Base-by-base conservation (phyloP, 1,284 basidiomycete genomes). In the Cryptococcus sp. region DNA sequence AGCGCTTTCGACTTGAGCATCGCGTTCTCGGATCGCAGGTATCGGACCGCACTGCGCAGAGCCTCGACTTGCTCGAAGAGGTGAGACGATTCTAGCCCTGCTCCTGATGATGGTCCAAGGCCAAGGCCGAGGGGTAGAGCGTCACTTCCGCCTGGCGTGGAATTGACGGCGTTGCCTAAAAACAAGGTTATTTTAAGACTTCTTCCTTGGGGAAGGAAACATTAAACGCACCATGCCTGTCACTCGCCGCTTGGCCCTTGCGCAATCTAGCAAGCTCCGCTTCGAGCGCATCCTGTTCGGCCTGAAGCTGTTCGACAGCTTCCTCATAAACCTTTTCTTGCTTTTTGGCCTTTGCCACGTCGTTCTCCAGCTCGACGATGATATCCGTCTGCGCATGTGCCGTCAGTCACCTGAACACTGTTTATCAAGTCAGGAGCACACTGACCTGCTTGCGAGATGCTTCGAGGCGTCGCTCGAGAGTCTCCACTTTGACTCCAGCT, bases 401-500 rank as follows among this genome's bases (percentile, higher is more conserved):
- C 19, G 22, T 11, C 17, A 19, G 25, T 30, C 30, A 7, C 10
- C 40, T 40, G 46, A 35, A 42, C 42, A 4, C 4, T 27, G n/a
- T 39, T 2, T 0, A 3, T 4, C 0, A n/a, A 6, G 15, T 11
- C 22, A 3, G 30, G 3, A 16, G 8, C 3, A 27, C 17, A 58
- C 69, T 41, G 42, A 74, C 75, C 66, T 92, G 89, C 73, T 89
- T 91, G 82, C 92, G 93, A 60, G 87, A 88, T 1, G 86, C 84
- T 72, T 98, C 94, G 81, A 95, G 88, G 49, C 93, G 86, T 51
- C 92, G 86, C 72, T 95, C 91, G 83, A 99, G 89, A 8, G 95
- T 84, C 76, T 97, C 92, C 56, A 97, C 90, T 82, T 94, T 98
- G 61, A 98, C 92, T 5, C 82, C 81, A 6, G 87, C 83, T 73